Evolutionary conservation across 2,329 filamentous ascomycete genomes (phyloP).

Genomic region (Cryphonectria carpinicola): DNA sequence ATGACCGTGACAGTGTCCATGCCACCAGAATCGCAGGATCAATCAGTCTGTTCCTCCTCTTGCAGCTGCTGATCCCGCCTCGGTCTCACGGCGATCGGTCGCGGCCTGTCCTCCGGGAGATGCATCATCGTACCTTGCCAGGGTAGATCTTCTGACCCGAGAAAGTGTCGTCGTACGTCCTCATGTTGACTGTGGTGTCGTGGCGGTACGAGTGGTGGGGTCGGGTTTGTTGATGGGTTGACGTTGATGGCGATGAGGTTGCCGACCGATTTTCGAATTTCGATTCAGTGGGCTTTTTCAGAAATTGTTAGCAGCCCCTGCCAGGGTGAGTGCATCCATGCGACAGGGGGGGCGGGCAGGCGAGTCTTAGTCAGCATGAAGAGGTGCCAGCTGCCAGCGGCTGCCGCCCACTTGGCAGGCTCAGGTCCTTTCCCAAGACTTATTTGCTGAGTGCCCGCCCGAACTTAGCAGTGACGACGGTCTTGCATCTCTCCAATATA

Average conservation of each 20-base stretch:
- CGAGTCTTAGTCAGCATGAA: background rate
- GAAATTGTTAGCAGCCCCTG: constrained; percentile 16
- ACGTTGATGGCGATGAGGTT: constrained; percentile 28
- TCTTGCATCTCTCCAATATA: background rate
- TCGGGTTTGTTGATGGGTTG: constrained; percentile 37
- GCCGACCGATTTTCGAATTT: constrained; percentile 23
- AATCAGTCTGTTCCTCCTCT: constrained; percentile 17
- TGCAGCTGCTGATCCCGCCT: constrained; percentile 7
- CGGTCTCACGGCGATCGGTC: constrained; percentile 4
- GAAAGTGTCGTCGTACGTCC: constrained; percentile 70
- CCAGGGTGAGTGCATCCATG: constrained; percentile 2
- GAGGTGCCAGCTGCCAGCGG: background rate
- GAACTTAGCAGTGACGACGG: background rate
- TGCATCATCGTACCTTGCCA: constrained; percentile 61
- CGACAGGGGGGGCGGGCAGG: background rate
- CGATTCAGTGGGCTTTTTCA: constrained; percentile 20
- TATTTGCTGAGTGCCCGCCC: background rate
- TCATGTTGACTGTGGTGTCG: constrained; percentile 56
- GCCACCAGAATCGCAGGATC: background rate
- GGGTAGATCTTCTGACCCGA: constrained; percentile 70
- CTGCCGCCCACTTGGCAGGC: background rate
- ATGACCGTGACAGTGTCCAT: background rate
- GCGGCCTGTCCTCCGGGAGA: constrained; percentile 14
- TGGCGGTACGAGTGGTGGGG: constrained; percentile 43
- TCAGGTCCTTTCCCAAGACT: background rate